phyloP scores from a whole-genome alignment of 75 land plant species.

The Picea sitchensis region DNA sequence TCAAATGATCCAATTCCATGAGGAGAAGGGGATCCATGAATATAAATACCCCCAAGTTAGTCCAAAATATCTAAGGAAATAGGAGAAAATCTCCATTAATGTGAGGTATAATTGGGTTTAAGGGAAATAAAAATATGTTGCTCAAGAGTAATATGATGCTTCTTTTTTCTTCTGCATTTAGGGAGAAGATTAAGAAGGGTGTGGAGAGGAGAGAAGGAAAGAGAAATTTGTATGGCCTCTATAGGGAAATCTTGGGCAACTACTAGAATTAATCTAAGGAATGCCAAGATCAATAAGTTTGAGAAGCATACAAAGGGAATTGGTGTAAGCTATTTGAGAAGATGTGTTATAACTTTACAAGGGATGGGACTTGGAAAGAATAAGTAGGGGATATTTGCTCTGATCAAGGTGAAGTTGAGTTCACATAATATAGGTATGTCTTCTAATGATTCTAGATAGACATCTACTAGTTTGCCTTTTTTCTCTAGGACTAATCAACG shows the following conservation, averaged over 20 bases:
- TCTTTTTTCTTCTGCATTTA: constrained; percentile 74
- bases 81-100: too few relatives aligned
- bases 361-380: constrained; percentile 69
- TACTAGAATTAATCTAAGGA: constrained; percentile 9
- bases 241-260: constrained; percentile 16
- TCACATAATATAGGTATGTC: constrained; percentile 91
- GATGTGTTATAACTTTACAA: constrained; percentile 94
- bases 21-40: too few relatives aligned
- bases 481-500: constrained; percentile 30
- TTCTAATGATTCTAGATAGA: constrained; percentile 29
- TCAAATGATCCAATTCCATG: too few relatives aligned
- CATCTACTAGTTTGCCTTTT: constrained; percentile 15
- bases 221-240: constrained; percentile 30
- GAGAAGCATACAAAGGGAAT: constrained; percentile 36
- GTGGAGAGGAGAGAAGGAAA: constrained; percentile 56
- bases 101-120: not conserved
- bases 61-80: too few relatives aligned
- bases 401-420: constrained; percentile 57
- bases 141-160: constrained; percentile 26
- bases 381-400: constrained; percentile 22
- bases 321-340: constrained; percentile 79
- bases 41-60: too few relatives aligned
- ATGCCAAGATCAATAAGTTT: constrained; percentile 35
- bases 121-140: constrained; percentile 12
- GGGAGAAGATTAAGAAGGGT: constrained; percentile 19